Evolutionary conservation across 148 eudicot species (phyloP).

Genomic region (Persicaria tinctoria): DNA sequence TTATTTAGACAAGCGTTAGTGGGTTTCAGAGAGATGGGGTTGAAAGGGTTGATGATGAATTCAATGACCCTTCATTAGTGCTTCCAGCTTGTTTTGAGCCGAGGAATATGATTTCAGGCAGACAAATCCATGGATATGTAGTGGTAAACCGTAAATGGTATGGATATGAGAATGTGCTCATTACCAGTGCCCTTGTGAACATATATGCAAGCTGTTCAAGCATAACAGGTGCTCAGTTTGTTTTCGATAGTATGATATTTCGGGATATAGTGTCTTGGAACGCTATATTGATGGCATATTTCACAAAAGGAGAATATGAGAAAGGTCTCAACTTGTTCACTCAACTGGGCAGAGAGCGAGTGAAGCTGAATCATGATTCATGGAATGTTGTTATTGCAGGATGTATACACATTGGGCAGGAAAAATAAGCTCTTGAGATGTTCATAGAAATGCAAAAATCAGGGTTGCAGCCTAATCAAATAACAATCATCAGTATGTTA

Average conservation of each 20-base stretch:
- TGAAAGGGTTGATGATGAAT: constrained; percentile 50
- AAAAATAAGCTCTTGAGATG: constrained; percentile 44
- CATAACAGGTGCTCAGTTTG: constrained; percentile 45
- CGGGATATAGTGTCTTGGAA: constrained; percentile 62
- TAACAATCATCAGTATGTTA: constrained; percentile 54
- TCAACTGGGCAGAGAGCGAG: constrained; percentile 36
- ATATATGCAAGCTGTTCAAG: constrained; percentile 63
- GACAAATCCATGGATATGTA: constrained; percentile 59
- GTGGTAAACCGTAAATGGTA: constrained; percentile 27
- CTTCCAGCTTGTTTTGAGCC: constrained; percentile 64
- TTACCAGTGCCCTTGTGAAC: constrained; percentile 66
- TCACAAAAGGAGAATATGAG: constrained; percentile 46
- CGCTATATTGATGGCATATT: constrained; percentile 57
- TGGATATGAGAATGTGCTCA: constrained; percentile 47
- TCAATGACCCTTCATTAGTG: constrained; percentile 48
- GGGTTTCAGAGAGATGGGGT: constrained; percentile 56
- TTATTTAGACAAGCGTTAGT: constrained; percentile 32
- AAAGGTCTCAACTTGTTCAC: constrained; percentile 39
- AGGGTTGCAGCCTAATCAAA: constrained; percentile 57
- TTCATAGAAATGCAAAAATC: constrained; percentile 46
- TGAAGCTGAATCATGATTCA: constrained; percentile 40
- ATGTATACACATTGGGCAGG: constrained; percentile 47
- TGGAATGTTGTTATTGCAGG: constrained; percentile 83
- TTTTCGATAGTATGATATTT: constrained; percentile 38
- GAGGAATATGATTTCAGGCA: constrained; percentile 48